A percentile compares a stretch with the other conserved stretches of the same genome.
Evolutionary conservation across 2,329 filamentous ascomycete species (phyloP).

Genomic region (Aspergillus aculeatus): DNA sequence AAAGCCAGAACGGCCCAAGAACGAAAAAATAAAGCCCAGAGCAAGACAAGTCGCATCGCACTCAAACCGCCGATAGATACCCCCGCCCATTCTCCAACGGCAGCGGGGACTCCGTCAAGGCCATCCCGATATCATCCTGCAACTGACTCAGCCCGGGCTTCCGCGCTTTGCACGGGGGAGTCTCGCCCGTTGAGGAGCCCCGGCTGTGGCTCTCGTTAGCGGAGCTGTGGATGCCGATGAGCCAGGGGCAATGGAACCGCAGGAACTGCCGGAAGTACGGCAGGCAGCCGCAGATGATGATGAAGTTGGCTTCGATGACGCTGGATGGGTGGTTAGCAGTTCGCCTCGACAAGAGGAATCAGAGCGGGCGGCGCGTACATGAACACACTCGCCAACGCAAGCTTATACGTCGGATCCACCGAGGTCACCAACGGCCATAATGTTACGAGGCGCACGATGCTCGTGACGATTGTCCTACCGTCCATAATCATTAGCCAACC

Average conservation of each 20-base stretch:
- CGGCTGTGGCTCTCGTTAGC: background rate
- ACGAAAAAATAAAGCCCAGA: no score
- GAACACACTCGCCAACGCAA: slow-evolving; percentile 18
- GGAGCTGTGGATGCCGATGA: background rate
- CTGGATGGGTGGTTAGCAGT: background rate
- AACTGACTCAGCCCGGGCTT: slow-evolving; percentile 1
- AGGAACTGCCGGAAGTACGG: slow-evolving; percentile 10
- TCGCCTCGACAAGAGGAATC: no score
- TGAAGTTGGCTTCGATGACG: slow-evolving; percentile 12
- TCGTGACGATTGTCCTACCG: slow-evolving; percentile 23
- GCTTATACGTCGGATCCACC: slow-evolving; percentile 18
- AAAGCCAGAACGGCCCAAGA: no score
- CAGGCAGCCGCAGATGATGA: slow-evolving; percentile 12
- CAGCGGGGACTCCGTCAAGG: background rate
- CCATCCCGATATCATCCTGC: slow-evolving; percentile 5
- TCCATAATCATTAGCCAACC: background rate
- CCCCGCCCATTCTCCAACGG: background rate
- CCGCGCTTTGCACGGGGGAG: background rate
- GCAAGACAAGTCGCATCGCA: no score
- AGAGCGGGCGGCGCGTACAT: background rate
- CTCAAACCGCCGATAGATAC: background rate
- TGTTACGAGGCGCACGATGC: slow-evolving; percentile 25
- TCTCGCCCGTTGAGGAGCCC: background rate
- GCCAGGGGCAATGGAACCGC: slow-evolving; percentile 5
- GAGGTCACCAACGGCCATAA: slow-evolving; percentile 21